phyloP scores from a whole-genome alignment of 164 flowering plant genomes.

The Vitis amurensis region DNA sequence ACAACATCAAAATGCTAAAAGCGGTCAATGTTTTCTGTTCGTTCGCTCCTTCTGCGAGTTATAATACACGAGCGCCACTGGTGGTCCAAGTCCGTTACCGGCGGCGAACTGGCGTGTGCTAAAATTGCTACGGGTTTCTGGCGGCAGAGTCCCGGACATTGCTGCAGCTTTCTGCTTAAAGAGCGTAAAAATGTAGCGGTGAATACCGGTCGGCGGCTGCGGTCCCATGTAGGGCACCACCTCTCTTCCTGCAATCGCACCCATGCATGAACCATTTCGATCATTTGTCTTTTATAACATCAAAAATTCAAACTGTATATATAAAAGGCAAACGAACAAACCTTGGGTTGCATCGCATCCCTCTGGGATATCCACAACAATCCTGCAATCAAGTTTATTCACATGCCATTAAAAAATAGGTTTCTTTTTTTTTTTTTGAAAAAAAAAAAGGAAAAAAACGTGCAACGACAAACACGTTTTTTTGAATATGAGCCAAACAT shows the following conservation, averaged over 20 bases:
- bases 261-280: not conserved
- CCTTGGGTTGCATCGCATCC: slow-evolving; percentile 25
- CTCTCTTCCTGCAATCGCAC: slow-evolving; percentile 32
- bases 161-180: slow-evolving; percentile 28
- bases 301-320: too few species aligned
- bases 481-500: too few species aligned
- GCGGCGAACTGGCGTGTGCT: slow-evolving; percentile 23
- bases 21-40: not conserved
- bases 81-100: slow-evolving; percentile 17
- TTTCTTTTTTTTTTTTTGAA: too few species aligned
- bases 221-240: slow-evolving; percentile 47
- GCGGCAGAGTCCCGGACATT: not conserved
- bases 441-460: too few species aligned
- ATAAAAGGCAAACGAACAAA: not conserved
- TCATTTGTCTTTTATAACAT: too few species aligned
- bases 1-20: too few species aligned
- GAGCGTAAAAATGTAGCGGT: slow-evolving; percentile 35
- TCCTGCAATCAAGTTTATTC: slow-evolving; percentile 11
- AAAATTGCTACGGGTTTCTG: slow-evolving; percentile 15
- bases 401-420: too few species aligned
- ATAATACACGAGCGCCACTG: slow-evolving; percentile 31
- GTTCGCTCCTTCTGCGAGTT: slow-evolving; percentile 35
- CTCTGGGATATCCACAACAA: slow-evolving; percentile 25
- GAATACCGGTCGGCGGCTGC: slow-evolving; percentile 45
- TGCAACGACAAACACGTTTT: too few species aligned